Evolutionary conservation across 2,329 filamentous ascomycete species (phyloP), one percentile per base, ranked within the genome.

Genomic region (Alternaria atra): DNA sequence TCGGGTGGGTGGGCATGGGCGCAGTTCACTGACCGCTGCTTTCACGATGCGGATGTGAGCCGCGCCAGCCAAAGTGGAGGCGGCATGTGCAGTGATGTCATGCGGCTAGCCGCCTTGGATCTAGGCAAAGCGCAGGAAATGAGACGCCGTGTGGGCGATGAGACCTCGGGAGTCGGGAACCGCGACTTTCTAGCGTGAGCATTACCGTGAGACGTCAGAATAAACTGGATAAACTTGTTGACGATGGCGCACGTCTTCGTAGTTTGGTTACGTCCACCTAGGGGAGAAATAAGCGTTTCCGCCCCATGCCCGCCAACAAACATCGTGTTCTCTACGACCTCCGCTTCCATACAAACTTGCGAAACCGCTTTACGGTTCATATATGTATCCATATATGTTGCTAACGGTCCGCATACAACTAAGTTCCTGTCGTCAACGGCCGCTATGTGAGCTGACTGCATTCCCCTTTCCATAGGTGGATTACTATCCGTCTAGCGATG

Each of bases 1-100:
- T 57, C 17, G 42, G 32, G 34, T 37, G 46, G 52, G 53, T 37
- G 46, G 52, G 53, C 30, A 58, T 52, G 47, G 60, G 29, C 43
- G 51, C 60, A 58, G 50, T 55, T 54, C 30, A 53, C 64, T 67
- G 66, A 67, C 64, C 62, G 64, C 66, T 52, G 53, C 46, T 67
- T 58, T 55, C 51, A 58, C 58, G 27, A 65, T 51, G 61, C 55
- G 54, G 52, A 48, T 40, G 47, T 52, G 46, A 54, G 61, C 59
- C 42, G 51, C 37, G 37, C 50, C 44, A 55, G 37, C 44, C 39
- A 50, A 46, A 46, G 44, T 44, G 57, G n/a, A 53, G 15, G 50
- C 29, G 15, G 13, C 13, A 52, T 52, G 61, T 39, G 35, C 40
- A 1, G 25, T 64, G 62, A 64, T 50, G 62, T 64, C 59, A 64